Conservation (phyloP, 345 rosid species). For the Anastatica hierochuntica region DNA sequence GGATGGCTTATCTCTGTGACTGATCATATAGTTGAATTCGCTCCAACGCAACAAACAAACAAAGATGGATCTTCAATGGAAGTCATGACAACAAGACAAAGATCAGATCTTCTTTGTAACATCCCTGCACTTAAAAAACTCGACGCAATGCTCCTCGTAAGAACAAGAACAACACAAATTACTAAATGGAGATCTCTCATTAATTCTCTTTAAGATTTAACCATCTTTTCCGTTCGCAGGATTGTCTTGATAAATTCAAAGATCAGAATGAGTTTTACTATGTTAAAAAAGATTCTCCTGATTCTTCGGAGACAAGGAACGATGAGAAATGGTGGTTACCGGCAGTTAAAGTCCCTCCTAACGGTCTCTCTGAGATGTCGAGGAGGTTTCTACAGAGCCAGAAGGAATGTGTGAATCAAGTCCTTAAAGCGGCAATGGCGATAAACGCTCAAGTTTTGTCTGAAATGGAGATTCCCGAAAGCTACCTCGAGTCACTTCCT, state of each 20-base stretch:
- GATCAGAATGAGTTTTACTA: conserved; percentile 61
- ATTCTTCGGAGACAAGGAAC: conserved; percentile 44
- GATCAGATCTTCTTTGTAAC: conserved; percentile 81
- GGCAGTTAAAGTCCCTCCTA: conserved; percentile 57
- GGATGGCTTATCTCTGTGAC: conserved; percentile 65
- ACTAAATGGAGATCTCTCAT: too few relatives aligned
- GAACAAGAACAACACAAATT: conserved; percentile 12
- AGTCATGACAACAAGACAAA: conserved; percentile 76
- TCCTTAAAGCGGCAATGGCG: conserved; percentile 93
- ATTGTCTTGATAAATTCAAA: conserved; percentile 69
- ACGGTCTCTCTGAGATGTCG: conserved; percentile 58
- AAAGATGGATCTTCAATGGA: conserved; percentile 53
- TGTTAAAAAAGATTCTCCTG: conserved; percentile 55
- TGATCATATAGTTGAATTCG: conserved; percentile 63
- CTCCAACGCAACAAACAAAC: conserved; percentile 49
- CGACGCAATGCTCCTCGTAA: conserved; percentile 86
- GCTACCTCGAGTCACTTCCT: conserved; percentile 78
- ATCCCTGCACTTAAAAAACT: conserved; percentile 89
- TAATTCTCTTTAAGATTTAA: neutral
- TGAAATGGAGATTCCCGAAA: conserved; percentile 86
- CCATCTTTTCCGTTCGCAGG: conserved; percentile 30
- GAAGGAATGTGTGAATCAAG: conserved; percentile 81
- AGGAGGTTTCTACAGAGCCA: conserved; percentile 70
- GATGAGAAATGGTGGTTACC: conserved; percentile 97
- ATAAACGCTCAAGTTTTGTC: conserved; percentile 78